Percentiles rank a stretch among this genome's conserved stretches.
Evolutionary conservation across 352 stramenopile genomes (phyloP).

Genomic region (Globisporangium paddicum): DNA sequence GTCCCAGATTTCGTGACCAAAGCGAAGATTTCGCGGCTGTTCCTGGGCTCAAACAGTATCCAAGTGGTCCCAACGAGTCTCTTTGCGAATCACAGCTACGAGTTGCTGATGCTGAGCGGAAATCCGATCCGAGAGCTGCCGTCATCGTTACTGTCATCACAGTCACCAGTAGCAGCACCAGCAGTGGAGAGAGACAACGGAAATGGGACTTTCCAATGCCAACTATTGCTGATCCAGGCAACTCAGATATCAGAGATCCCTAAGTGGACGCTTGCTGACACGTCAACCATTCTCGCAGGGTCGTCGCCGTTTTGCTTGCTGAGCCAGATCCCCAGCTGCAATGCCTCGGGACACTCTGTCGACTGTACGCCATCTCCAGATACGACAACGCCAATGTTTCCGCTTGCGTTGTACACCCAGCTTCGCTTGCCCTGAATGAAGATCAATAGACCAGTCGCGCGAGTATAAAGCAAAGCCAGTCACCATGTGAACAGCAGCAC

Average conservation of each 20-base stretch:
- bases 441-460: too few species aligned
- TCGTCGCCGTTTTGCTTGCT: neutral
- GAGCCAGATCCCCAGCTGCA: neutral
- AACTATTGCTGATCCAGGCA: neutral
- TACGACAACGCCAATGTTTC: neutral
- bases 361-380: neutral
- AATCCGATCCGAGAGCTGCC: neutral
- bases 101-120: neutral
- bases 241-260: neutral
- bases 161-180: too few species aligned
- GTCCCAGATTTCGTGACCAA: constrained; percentile 10
- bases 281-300: neutral
- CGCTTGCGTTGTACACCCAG: neutral
- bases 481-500: too few species aligned
- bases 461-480: too few species aligned
- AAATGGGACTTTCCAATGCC: neutral
- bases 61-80: neutral
- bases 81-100: neutral
- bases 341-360: neutral
- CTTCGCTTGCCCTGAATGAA: neutral
- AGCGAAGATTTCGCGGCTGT: neutral
- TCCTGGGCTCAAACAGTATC: neutral
- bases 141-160: neutral
- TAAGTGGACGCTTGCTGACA: neutral
- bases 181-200: neutral